Evolutionary conservation across 257 asterid species (phyloP), one percentile per base, ranked within the genome.

Genomic region (Handroanthus guayacan): DNA sequence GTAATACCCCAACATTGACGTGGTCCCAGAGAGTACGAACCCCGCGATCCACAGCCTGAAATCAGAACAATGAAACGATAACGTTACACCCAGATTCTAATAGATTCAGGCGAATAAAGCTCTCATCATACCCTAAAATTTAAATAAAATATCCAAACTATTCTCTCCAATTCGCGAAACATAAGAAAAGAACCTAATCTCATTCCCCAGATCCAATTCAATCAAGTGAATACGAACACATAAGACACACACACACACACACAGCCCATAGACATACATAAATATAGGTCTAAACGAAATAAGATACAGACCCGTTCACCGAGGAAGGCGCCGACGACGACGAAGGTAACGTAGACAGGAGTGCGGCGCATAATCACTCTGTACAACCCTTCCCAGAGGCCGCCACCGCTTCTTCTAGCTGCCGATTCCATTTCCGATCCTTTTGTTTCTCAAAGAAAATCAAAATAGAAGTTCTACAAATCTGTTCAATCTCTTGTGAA

Each of bases 291-390:
- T 0, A 11, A 17, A 45, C 62, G 16, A 5, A 43, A 67, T 13
- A 5, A 52, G 75, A 79, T 78, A 77, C 89, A 45, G 56, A 92
- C 97, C 76, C 96, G 87, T 92, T 92, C 97, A 55, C 92, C 96
- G 83, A 87, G 20, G 72, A 92, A 90, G 69, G 97, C 97, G 55
- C 97, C 97, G 72, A 86, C 89, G 82, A 92, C 76, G 93, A 92
- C 95, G 86, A 92, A 92, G 58, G 97, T 92, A 31, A 86, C 97
- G 69, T 89, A 89, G 60, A 93, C 84, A 39, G 98, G 89, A 74
- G 89, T 91, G 10, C 98, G 93, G 76, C 97, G 96, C 97, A 94
- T 88, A 69, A 94, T 51, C 55, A 92, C 50, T 47, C 90, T 82
- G 86, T 94, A 94, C 72, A 94, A 48, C 52, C 95, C 93, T 76